Evolutionary conservation across 2,329 filamentous ascomycete genomes (phyloP).

Genomic region (Colletotrichum cereale): DNA sequence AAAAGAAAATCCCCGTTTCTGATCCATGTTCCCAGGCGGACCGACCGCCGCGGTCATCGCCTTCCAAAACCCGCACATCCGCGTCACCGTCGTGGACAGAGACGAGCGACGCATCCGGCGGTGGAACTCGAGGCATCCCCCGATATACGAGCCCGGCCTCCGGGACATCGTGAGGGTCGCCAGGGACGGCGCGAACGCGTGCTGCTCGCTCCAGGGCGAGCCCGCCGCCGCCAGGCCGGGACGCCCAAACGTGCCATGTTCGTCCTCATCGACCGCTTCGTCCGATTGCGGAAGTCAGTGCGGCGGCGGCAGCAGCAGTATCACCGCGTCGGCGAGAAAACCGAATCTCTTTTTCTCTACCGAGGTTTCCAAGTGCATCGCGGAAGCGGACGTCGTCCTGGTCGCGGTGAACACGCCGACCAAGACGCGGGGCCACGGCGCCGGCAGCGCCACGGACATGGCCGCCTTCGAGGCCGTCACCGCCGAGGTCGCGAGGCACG

Average conservation of each 20-base stretch:
- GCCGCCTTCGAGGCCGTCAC: conserved; percentile 78
- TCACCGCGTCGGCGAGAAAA: conserved; percentile 57
- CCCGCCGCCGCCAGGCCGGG: conserved; percentile 47
- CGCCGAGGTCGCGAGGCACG: conserved; percentile 74
- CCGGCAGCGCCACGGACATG: conserved; percentile 79
- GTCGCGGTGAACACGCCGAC: conserved; percentile 85
- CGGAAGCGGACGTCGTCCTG: conserved; percentile 78
- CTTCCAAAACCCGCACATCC: conserved; percentile 76
- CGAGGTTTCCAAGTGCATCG: conserved; percentile 71
- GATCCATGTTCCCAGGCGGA: conserved; percentile 63
- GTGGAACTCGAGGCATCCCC: conserved; percentile 80
- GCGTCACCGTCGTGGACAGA: conserved; percentile 80
- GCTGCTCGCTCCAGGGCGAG: conserved; percentile 55
- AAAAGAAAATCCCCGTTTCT: neutral
- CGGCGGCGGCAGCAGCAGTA: conserved; percentile 40
- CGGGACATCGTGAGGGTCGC: conserved; percentile 74
- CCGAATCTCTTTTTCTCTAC: conserved; percentile 83
- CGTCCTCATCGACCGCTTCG: conserved; percentile 47
- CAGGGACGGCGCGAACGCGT: conserved; percentile 66
- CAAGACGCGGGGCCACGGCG: conserved; percentile 76
- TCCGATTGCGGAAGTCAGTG: conserved; percentile 50
- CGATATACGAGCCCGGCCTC: conserved; percentile 82
- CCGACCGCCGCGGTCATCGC: conserved; percentile 82
- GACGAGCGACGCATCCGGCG: conserved; percentile 73
- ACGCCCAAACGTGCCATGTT: conserved; percentile 40